Percentiles rank a stretch among this genome's conserved stretches.
phyloP scores from a whole-genome alignment of 2,329 filamentous ascomycete species.

The Reticulascus tulasneorum region DNA sequence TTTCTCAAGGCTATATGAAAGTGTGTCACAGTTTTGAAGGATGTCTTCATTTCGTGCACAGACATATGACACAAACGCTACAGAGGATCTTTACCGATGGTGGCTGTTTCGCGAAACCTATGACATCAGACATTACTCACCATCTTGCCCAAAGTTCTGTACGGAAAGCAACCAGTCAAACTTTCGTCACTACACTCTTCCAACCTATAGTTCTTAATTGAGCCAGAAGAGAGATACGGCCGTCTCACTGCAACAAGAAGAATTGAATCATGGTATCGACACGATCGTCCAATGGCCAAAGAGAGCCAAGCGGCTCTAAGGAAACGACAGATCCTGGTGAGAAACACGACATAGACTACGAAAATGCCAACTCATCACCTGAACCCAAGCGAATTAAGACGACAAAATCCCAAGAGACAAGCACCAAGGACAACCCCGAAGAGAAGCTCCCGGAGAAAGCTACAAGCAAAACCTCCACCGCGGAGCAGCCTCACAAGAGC shows the following conservation, averaged over 20 bases:
- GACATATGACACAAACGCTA: too few species aligned
- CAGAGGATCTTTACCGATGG: too few species aligned
- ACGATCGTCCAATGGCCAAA: neutral
- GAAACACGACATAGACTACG: constrained; percentile 7
- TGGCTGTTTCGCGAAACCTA: too few species aligned
- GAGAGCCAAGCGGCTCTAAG: neutral
- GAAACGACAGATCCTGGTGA: constrained; percentile 3
- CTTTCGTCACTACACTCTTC: neutral
- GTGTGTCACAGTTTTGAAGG: too few species aligned
- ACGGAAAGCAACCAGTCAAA: too few species aligned
- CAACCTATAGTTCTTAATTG: neutral
- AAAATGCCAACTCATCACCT: constrained; percentile 1
- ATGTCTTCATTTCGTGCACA: too few species aligned
- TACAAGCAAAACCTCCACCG: neutral
- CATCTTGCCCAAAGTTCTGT: too few species aligned
- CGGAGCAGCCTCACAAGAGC: constrained; percentile 9
- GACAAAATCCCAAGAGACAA: neutral
- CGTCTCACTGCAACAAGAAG: too few species aligned
- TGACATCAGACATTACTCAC: too few species aligned
- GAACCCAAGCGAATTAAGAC: constrained; percentile 13
- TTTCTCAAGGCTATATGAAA: constrained; percentile 69
- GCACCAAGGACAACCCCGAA: constrained; percentile 4
- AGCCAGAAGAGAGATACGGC: too few species aligned
- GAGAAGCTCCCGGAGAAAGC: neutral
- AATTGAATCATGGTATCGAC: constrained; percentile 1